Evolutionary conservation across 2,329 filamentous ascomycete genomes (phyloP), one percentile per base, ranked within the genome.

Genomic region (Metarhizium sp.): DNA sequence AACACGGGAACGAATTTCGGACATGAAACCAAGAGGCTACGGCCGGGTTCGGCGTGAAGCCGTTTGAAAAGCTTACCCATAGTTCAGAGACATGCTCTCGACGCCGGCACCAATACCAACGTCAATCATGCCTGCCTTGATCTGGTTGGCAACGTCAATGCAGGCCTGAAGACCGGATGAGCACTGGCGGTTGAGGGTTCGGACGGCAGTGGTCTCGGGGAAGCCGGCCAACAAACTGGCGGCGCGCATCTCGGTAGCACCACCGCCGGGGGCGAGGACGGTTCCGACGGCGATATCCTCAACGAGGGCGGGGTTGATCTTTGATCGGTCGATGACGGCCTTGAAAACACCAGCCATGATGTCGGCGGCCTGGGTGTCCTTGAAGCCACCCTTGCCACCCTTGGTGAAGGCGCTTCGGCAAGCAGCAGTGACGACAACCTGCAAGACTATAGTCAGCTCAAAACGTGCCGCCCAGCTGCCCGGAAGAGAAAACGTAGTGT

Each of bases 211-310:
- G 18, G 83, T 80, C 65, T 88, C 87, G 47, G 94, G 89, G 78
- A 97, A 95, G 49, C 94, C 94, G 51, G 94, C 94, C 6, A 90
- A 90, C 56, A 97, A 79, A 54, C 87, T 86, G 40, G 94, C 94
- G 58, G 91, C 94, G 61, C 94, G 87, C 85, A 96, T 96, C 76
- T 97, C 94, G 50, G 94, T 97, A 25, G 94, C 94, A 62, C 92
- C 94, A 63, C 91, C 94, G 59, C 94, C 94, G 38, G 92, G 92
- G 18, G 92, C 85, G 51, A 99, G 85, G 34, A 99, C 94, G 55
- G 86, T 87, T 62, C 94, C 94, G 57, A 97, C 92, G 53, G 87
- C 87, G 61, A 99, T 87, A 69, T 99, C 94, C 73, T 97, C 90
- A 51, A 99, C 90, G 40, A 94, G 79, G 42, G 76, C 77, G 25